phyloP scores from a whole-genome alignment of 371 early-diverging fungal genomes.

The Massospora cicadina region DNA sequence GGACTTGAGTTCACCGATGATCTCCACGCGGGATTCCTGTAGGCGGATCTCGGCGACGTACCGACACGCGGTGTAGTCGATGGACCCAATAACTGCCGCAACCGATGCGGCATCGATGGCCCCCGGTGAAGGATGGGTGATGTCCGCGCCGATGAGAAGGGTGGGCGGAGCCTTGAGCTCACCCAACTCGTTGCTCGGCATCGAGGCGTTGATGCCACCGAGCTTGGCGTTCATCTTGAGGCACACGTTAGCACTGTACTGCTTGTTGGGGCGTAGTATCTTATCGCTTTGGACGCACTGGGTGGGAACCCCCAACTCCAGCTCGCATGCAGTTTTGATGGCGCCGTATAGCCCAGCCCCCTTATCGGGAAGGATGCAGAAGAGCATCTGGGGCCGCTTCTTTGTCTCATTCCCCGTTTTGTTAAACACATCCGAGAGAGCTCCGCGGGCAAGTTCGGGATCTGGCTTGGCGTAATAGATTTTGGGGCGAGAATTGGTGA shows the following conservation, averaged over 20 bases:
- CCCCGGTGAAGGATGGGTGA: constrained; percentile 52
- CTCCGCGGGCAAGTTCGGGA: constrained; percentile 34
- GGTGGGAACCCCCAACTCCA: constrained; percentile 70
- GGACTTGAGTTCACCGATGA: too few relatives aligned
- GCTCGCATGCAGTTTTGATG: constrained; percentile 86
- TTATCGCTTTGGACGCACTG: constrained; percentile 82
- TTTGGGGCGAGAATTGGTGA: constrained; percentile 46
- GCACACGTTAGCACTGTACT: constrained; percentile 58
- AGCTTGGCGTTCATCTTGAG: constrained; percentile 81
- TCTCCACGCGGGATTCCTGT: too few relatives aligned
- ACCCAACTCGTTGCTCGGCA: constrained; percentile 12
- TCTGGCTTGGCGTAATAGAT: constrained; percentile 29
- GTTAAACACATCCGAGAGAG: constrained; percentile 50
- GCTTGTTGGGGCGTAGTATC: constrained; percentile 30
- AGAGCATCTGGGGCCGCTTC: constrained; percentile 47
- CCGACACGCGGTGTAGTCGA: constrained; percentile 46
- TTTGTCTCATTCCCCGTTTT: constrained; percentile 34
- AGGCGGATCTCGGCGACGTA: constrained; percentile 46
- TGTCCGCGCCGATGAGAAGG: constrained; percentile 72
- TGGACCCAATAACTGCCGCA: constrained; percentile 63
- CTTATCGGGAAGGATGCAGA: constrained; percentile 74
- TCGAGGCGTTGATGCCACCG: constrained; percentile 41
- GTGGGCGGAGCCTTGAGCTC: constrained; percentile 40
- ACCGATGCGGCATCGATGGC: constrained; percentile 35
- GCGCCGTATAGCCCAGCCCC: constrained; percentile 74